These are phyloP conservation scores for Pyrenophora graminea DNA, from an alignment of 2,329 filamentous ascomycete genomes.

Conservation along the genomic window DNA sequence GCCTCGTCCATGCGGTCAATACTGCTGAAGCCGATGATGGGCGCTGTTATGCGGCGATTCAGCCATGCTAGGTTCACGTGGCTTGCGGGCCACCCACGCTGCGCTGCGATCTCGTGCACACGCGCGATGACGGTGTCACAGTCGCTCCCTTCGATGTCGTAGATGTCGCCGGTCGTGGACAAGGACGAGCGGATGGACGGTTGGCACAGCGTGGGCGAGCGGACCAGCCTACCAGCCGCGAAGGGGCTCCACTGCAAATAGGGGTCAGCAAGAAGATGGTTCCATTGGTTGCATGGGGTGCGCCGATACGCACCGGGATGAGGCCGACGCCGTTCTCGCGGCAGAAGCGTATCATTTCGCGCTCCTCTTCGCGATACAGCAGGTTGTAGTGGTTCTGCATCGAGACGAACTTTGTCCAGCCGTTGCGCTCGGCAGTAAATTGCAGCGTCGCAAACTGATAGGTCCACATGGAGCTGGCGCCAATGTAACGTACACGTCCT, in stretches of 20 bases:
- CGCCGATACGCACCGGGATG: no score
- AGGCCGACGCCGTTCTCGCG: background rate
- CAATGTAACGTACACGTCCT: constrained; percentile 56
- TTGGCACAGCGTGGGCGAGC: background rate
- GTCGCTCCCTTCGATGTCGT: background rate
- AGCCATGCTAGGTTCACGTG: constrained; percentile 44
- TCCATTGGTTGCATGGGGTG: no score
- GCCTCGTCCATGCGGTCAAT: constrained; percentile 46
- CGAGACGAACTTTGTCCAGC: constrained; percentile 55
- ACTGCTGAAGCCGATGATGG: constrained; percentile 44
- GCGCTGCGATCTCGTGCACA: constrained; percentile 49
- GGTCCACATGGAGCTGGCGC: constrained; percentile 51
- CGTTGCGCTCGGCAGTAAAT: constrained; percentile 52
- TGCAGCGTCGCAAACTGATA: constrained; percentile 58
- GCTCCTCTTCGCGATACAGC: constrained; percentile 57
- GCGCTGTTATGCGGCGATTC: constrained; percentile 41
- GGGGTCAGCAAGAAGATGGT: background rate
- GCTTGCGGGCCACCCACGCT: constrained; percentile 47
- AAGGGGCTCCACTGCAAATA: background rate
- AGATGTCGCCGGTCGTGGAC: no score
- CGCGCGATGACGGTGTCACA: background rate
- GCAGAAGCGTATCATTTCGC: constrained; percentile 40
- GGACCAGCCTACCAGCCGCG: background rate
- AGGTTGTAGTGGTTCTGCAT: constrained; percentile 59
- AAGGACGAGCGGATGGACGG: no score